phyloP scores from a whole-genome alignment of 2,329 filamentous ascomycete genomes.

The Didymosphaeria variabile region DNA sequence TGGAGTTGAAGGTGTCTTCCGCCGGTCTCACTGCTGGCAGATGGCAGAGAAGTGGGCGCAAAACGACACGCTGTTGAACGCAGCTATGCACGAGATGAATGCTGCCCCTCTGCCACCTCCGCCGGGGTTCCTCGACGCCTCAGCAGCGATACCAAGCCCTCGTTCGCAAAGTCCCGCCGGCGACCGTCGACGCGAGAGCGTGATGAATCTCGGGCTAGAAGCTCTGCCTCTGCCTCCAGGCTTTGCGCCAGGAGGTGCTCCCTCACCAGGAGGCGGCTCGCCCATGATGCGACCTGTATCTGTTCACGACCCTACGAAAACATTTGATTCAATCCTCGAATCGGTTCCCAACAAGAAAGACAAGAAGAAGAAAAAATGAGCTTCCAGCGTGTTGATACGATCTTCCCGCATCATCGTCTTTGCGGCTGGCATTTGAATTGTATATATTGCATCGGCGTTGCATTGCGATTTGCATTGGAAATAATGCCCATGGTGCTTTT shows the following conservation, averaged over 20 bases:
- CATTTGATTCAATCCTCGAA: slow-evolving; percentile 60
- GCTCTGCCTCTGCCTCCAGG: slow-evolving; percentile 57
- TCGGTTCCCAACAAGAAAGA: slow-evolving; percentile 30
- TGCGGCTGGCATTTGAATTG: neutral
- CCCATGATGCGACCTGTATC: slow-evolving; percentile 38
- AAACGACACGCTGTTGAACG: slow-evolving; percentile 42
- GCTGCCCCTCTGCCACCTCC: slow-evolving; percentile 44
- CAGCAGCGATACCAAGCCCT: slow-evolving; percentile 23
- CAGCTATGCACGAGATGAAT: slow-evolving; percentile 47
- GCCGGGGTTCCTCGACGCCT: slow-evolving; percentile 38
- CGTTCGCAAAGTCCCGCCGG: slow-evolving; percentile 36
- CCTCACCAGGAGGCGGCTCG: slow-evolving; percentile 32
- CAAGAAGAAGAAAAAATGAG: slow-evolving; percentile 39
- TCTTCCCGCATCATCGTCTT: neutral
- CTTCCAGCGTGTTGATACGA: neutral
- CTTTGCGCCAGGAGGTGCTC: slow-evolving; percentile 42
- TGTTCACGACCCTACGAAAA: slow-evolving; percentile 54
- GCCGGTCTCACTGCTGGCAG: slow-evolving; percentile 74
- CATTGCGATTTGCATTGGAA: slow-evolving; percentile 9
- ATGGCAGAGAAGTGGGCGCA: slow-evolving; percentile 69
- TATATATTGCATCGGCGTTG: slow-evolving; percentile 12
- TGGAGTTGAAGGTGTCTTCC: slow-evolving; percentile 73
- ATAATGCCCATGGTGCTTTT: neutral
- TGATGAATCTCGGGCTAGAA: slow-evolving; percentile 58
- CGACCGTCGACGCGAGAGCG: slow-evolving; percentile 52